Conservation (phyloP, 192 early-diverging fungal genomes). For the Globomyces pollinis-pini region DNA sequence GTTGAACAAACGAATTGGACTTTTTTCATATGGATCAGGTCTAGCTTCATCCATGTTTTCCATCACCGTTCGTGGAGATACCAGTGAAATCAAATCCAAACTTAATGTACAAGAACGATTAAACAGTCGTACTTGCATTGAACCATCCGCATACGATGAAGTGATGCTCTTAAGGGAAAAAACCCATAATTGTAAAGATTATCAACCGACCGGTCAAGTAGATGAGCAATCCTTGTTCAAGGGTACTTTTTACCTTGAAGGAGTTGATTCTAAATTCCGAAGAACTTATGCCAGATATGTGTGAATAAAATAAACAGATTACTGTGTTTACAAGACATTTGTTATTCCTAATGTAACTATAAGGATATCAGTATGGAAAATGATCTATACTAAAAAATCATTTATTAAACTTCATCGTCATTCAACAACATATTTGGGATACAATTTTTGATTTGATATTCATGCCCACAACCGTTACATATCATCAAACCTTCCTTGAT, state of each 20-base stretch:
- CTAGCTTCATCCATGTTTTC: conserved; percentile 93
- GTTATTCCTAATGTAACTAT: too few relatives aligned
- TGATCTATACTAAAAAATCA: too few relatives aligned
- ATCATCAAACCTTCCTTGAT: conserved; percentile 85
- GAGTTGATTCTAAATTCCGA: conserved; percentile 88
- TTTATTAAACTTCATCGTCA: conserved; percentile 38
- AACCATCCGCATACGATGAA: conserved; percentile 68
- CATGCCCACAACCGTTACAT: conserved; percentile 81
- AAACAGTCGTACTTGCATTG: conserved; percentile 60
- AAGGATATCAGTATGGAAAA: too few relatives aligned
- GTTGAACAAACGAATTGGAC: conserved; percentile 71
- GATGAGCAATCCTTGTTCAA: conserved; percentile 55
- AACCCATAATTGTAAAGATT: conserved; percentile 75
- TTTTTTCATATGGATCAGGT: conserved; percentile 97
- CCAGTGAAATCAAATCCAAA: conserved; percentile 47
- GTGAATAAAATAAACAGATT: too few relatives aligned
- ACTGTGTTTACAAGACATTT: too few relatives aligned
- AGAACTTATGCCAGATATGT: conserved; percentile 75
- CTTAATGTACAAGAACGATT: conserved; percentile 68
- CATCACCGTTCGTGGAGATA: conserved; percentile 65
- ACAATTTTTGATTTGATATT: conserved; percentile 85
- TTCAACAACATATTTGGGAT: conserved; percentile 66
- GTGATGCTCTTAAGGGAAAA: conserved; percentile 82
- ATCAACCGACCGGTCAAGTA: conserved; percentile 62
- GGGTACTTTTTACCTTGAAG: conserved; percentile 84